These are phyloP conservation scores for Pestalotiopsis sp. DNA, from an alignment of 2,329 filamentous ascomycete genomes.

Conservation along the genomic window DNA sequence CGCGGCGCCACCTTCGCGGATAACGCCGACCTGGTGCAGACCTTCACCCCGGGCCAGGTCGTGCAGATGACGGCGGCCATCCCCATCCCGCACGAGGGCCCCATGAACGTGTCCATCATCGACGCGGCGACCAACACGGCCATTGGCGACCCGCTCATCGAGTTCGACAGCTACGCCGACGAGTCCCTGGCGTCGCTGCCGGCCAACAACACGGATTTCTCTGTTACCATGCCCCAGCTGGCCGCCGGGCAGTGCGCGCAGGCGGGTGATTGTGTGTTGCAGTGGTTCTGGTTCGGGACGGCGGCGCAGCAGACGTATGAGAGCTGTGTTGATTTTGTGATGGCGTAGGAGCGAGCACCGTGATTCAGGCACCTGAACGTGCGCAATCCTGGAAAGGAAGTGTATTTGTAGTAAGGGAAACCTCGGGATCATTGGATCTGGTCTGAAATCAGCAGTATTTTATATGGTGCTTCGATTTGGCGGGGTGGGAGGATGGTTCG, in stretches of 20 bases:
- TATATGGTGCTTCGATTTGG: no score
- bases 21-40: slow-evolving; percentile 45
- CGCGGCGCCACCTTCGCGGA: slow-evolving; percentile 49
- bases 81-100: slow-evolving; percentile 47
- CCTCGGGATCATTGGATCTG: no score
- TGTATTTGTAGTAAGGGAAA: neutral
- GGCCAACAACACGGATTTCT: slow-evolving; percentile 47
- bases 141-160: slow-evolving; percentile 55
- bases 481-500: no score
- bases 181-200: slow-evolving; percentile 37
- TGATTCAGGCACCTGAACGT: no score
- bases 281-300: slow-evolving; percentile 49
- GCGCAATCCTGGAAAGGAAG: neutral
- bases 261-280: slow-evolving; percentile 38
- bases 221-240: slow-evolving; percentile 38
- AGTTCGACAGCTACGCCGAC: slow-evolving; percentile 58
- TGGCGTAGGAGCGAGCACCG: slow-evolving; percentile 3
- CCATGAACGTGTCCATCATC: slow-evolving; percentile 60
- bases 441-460: no score
- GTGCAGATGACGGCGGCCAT: slow-evolving; percentile 43
- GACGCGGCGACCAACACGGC: slow-evolving; percentile 53
- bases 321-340: slow-evolving; percentile 40
- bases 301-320: slow-evolving; percentile 40
- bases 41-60: slow-evolving; percentile 43
- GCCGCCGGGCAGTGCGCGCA: slow-evolving; percentile 29